phyloP scores from a whole-genome alignment of 768 basidiomycete species.

The Mycena crocata region DNA sequence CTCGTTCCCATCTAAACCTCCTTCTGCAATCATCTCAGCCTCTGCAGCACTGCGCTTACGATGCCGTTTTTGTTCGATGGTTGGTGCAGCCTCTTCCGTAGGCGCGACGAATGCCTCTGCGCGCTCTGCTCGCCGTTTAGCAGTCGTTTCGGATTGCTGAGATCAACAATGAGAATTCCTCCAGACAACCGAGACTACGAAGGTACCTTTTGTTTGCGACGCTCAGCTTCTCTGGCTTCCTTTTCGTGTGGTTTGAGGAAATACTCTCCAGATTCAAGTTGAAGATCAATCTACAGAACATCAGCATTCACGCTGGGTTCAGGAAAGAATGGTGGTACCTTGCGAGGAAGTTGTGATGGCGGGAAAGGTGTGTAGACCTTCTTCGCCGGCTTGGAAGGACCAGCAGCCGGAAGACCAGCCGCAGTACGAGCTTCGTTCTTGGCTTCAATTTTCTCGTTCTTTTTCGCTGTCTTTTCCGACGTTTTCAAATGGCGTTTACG shows the following conservation, averaged over 20 bases:
- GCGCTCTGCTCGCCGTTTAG: conserved; percentile 80
- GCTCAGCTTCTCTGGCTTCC: conserved; percentile 76
- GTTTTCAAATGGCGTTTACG: conserved; percentile 92
- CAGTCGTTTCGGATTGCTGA: conserved; percentile 84
- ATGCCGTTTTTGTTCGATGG: conserved; percentile 83
- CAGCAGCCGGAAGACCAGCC: conserved; percentile 68
- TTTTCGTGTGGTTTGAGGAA: conserved; percentile 95
- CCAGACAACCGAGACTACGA: not conserved
- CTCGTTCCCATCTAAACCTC: conserved; percentile 41
- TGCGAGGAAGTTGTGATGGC: conserved; percentile 91
- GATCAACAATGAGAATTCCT: conserved; percentile 5
- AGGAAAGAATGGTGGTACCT: conserved; percentile 59
- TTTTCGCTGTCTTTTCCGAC: conserved; percentile 92
- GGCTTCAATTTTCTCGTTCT: conserved; percentile 76
- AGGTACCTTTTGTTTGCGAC: conserved; percentile 80
- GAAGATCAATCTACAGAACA: conserved; percentile 78
- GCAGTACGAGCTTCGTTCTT: conserved; percentile 74
- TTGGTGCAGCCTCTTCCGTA: conserved; percentile 76
- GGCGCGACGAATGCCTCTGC: conserved; percentile 92
- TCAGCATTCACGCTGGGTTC: not conserved
- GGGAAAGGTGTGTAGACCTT: conserved; percentile 99
- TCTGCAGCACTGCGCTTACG: conserved; percentile 57
- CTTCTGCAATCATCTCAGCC: conserved; percentile 56
- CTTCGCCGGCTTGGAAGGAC: conserved; percentile 73
- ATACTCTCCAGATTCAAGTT: conserved; percentile 97